A percentile compares a stretch with the other conserved stretches of the same genome.
These are phyloP conservation scores for Sporormia fimetaria DNA, from an alignment of 495 filamentous ascomycete species.

Conservation along the genomic window DNA sequence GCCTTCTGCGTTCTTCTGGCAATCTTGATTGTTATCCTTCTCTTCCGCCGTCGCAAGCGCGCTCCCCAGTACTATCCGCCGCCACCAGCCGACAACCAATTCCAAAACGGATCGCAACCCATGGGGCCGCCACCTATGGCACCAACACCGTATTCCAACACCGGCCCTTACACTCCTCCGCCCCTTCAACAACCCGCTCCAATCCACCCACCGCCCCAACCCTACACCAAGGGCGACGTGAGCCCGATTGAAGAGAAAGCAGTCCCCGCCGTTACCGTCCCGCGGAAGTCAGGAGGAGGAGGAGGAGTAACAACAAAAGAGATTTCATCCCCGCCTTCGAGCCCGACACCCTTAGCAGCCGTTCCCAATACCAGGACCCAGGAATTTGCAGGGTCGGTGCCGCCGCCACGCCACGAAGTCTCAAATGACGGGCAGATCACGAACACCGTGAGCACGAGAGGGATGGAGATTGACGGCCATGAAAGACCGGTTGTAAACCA, in stretches of 20 bases:
- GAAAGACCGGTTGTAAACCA: not conserved
- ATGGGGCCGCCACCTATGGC: slow-evolving; percentile 4
- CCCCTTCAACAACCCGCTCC: slow-evolving; percentile 5
- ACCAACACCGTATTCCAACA: slow-evolving; percentile 10
- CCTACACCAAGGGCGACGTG: slow-evolving; percentile 1
- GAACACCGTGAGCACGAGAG: slow-evolving; percentile 3
- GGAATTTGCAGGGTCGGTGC: slow-evolving; percentile 10
- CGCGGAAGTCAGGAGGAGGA: not conserved
- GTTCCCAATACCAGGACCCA: not conserved
- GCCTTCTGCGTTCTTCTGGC: slow-evolving; percentile 11
- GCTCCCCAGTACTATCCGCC: slow-evolving; percentile 1
- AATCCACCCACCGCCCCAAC: not conserved
- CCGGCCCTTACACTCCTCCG: slow-evolving; percentile 7
- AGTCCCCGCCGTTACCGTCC: not conserved
- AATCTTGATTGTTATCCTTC: slow-evolving; percentile 4
- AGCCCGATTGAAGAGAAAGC: slow-evolving; percentile 15
- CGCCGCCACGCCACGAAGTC: slow-evolving; percentile 8
- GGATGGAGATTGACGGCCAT: slow-evolving; percentile 9
- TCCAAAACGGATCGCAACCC: too few relatives aligned
- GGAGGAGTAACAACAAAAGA: not conserved
- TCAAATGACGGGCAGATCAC: slow-evolving; percentile 4
- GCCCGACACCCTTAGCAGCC: too few relatives aligned
- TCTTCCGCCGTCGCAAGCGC: slow-evolving; percentile 1
- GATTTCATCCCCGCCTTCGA: too few relatives aligned
- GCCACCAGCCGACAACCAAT: not conserved